Conservation (phyloP, 805 yeast species). For the Candida boleticola region DNA sequence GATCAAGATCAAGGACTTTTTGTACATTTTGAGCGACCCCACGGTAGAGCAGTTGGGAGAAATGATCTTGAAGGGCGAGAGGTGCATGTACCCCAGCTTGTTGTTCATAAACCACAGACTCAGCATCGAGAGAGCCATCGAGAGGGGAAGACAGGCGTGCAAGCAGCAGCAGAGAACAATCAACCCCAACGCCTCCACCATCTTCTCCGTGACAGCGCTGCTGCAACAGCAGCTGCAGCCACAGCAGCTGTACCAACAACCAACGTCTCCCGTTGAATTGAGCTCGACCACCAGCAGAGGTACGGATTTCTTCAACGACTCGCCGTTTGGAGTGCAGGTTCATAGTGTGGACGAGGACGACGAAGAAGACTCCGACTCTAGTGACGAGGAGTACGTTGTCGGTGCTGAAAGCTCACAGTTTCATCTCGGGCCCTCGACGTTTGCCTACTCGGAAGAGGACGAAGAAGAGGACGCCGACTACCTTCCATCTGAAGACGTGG, state of each 20-base stretch:
- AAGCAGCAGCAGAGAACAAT: background rate
- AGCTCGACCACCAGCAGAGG: slow-evolving; percentile 4
- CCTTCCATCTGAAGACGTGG: slow-evolving; percentile 1
- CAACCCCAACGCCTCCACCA: background rate
- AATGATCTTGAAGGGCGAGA: slow-evolving; percentile 62
- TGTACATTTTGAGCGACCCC: slow-evolving; percentile 68
- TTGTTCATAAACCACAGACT: slow-evolving; percentile 63
- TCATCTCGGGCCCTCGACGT: background rate
- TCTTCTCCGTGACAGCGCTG: background rate
- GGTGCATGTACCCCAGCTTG: slow-evolving; percentile 63
- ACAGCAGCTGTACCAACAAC: background rate
- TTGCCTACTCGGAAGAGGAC: background rate
- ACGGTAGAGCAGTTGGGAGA: slow-evolving; percentile 51
- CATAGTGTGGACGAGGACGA: slow-evolving; percentile 8
- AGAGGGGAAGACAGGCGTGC: slow-evolving; percentile 40
- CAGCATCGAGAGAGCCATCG: slow-evolving; percentile 63
- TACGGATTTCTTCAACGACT: background rate
- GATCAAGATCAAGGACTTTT: slow-evolving; percentile 55
- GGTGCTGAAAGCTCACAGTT: background rate
- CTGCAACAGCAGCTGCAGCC: background rate
- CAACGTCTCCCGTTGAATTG: background rate
- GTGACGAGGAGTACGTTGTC: slow-evolving; percentile 1
- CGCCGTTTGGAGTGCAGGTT: slow-evolving; percentile 1
- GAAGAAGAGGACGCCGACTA: slow-evolving; percentile 2
- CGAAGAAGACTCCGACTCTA: slow-evolving; percentile 2